Base-by-base conservation (phyloP, 169 alveolate genomes). In the Babesia ovata region DNA sequence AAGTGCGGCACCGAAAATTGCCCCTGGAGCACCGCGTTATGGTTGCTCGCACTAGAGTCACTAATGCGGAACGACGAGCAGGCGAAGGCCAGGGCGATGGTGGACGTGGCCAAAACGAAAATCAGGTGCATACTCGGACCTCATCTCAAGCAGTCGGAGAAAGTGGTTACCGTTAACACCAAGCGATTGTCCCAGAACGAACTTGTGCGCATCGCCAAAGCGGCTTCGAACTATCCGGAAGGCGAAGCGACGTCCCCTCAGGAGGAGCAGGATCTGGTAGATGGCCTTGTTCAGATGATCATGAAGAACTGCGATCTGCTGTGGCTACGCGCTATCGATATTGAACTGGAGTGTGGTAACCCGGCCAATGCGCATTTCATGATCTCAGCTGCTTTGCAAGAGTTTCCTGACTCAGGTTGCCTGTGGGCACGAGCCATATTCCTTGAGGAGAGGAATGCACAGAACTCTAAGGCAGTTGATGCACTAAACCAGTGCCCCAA, bases 341-440 rank as follows among this genome's bases (percentile, higher is more conserved):
- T 96, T 10, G 99, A 98, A 90, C 79, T 90, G 49, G 93, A 91
- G 76, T 89, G 94, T n/a, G 98, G 97, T 59, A 94, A 95, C 86
- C 79, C 73, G 48, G 90, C 94, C 53, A 93, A 93, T 54, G 96
- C 98, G 17, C 91, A 93, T 67, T 94, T 93, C 81, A 77, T 95
- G 59, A 90, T 96, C 42, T 91, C 98, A 13, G 92, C 94, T 72
- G 98, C 99, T 3, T 75, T 98, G 21, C 95, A 96, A 84, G 98
- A 95, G 89, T 96, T 98, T 86, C 99, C 99, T 12, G 85, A 91
- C 52, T 92, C 98, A 14, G 99, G 99, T n/a, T 88, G 91, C 44
- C 83, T 97, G 26, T 94, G 98, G 98, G 95, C 99, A 17, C 93
- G 93, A 69, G 96, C 96, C 1, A 94, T 97, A 50, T 95, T 92